These are phyloP conservation scores for Geotrichum citri-aurantii DNA, from an alignment of 1,139 yeast genomes.

Conservation along the genomic window DNA sequence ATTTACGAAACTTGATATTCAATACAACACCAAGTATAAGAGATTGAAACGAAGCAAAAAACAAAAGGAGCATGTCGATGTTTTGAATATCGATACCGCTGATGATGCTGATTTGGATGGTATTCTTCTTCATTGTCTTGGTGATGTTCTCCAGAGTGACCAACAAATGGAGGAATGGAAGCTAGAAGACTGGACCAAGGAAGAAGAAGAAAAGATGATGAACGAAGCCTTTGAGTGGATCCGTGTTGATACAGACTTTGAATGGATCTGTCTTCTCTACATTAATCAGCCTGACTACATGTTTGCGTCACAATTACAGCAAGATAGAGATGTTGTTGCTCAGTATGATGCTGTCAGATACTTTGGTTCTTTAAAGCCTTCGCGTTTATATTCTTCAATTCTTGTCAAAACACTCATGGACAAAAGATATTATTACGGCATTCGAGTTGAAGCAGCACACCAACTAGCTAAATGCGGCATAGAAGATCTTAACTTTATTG, in stretches of 20 bases:
- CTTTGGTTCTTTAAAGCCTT: conserved; percentile 61
- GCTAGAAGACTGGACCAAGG: conserved; percentile 64
- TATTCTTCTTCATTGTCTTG: conserved; percentile 56
- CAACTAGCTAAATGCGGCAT: conserved; percentile 68
- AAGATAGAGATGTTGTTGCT: conserved; percentile 95
- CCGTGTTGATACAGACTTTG: conserved; percentile 92
- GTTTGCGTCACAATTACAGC: conserved; percentile 89
- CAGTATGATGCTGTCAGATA: conserved; percentile 78
- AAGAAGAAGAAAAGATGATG: conserved; percentile 61
- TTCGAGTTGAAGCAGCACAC: conserved; percentile 78
- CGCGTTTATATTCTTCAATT: conserved; percentile 65
- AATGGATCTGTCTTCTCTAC: conserved; percentile 83
- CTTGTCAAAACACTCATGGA: conserved; percentile 80
- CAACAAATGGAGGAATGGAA: conserved; percentile 67
- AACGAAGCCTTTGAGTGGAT: conserved; percentile 97
- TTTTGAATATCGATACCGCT: conserved; percentile 19
- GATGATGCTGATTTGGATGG: conserved; percentile 36
- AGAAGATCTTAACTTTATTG: conserved; percentile 58
- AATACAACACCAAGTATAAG: conserved; percentile 85
- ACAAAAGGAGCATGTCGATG: conserved; percentile 33
- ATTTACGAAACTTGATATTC: conserved; percentile 83
- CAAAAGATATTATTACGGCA: conserved; percentile 78
- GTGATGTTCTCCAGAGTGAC: conserved; percentile 63
- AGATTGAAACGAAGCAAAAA: conserved; percentile 63
- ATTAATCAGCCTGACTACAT: conserved; percentile 91